Base-by-base conservation (phyloP, 345 rosid genomes). In the Raphanus sativus region DNA sequence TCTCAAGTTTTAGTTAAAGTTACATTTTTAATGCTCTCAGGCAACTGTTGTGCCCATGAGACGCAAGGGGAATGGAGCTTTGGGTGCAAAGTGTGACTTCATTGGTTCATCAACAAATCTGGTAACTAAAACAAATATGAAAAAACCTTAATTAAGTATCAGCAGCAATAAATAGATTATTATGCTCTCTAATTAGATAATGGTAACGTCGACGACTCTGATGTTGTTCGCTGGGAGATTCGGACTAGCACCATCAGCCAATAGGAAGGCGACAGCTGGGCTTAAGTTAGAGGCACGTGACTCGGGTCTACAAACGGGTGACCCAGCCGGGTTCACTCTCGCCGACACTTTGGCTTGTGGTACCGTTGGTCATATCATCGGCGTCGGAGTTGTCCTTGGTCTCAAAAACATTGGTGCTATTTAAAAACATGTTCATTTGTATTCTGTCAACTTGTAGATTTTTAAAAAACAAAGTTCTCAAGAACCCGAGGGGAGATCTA, bases 341-440 rank as follows among this genome's bases (percentile, higher is more conserved):
- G 98, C 98, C 2, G 98, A 94, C 77, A 94, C 98, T 5, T 88
- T 94, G 86, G 97, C 97, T 26, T 94, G 98, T 75, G 98, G 98
- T 0, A 0, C 33, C 32, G 83, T 94, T n/a, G 98, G 97, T 16
- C 98, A 92, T 83, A 89, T 92, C 56, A 86, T 94, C 69, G 97
- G 97, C 1, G 98, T 52, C 8, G 97, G 97, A 48, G 83, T 90
- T 58, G 97, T 90, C 48, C 93, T 94, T 62, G 97, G 98, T 50
- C 97, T 92, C 11, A 90, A 94, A 83, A 94, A 82, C 83, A 32
- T 88, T 0, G 98, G 97, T 81, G 88, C 89, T 66, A 77, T 92
- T 40, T 94, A 82, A 90, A 78, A 1, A 33, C 9, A 1, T 17
- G 54, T 48, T 5, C 17, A 15, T 25, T 45, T 67, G 73, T 34